Base-by-base conservation (phyloP, 176 grass and related monocot species). In the Tillandsia leiboldiana region DNA sequence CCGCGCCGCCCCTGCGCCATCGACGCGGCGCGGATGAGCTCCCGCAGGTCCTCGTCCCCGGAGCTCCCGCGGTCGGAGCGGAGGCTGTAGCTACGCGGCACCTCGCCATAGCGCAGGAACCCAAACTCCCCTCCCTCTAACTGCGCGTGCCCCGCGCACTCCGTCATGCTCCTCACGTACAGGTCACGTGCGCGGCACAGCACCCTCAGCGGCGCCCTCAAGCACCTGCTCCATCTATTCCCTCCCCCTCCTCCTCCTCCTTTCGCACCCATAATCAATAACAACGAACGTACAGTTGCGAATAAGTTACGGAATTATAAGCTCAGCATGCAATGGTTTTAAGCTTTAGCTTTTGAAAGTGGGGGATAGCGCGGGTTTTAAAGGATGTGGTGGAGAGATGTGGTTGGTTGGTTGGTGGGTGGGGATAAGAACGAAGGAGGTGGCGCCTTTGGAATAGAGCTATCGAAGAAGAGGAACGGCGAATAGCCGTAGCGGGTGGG, bases 11-110 rank as follows among this genome's bases (percentile, higher is more conserved):
- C 68, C 85, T 89, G 76, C 2, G 33, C 33, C 33, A 6, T 42
- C 0, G 80, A 82, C 27, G 86, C 86, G 11, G 88, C 85, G 50
- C 92, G 85, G 11, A 96, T 76, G 69, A 96, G 84, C 71, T 87
- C 92, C 18, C 75, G 42, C 56, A 96, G 51, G 61, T 96, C 91
- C 12, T 82, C 76, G 48, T 87, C 76, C 18, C 78, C 26, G 69
- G 66, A 9, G 64, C 75, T 66, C 18, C 50, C 49, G 68, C 33
- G 1, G 11, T 48, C 74, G 24, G 76, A 65, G 2, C 27, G 22
- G 11, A 77, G 2, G 47, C 61, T 54, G 20, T 67, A 77, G 57
- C 49, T 56, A 14, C 20, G 27, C 11, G 20, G 14, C 23, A 14
- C 9, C 1, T 27, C n/a, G 0, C 65, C 70, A 51, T 85, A 78